Percentiles rank a stretch among this genome's conserved stretches.
Evolutionary conservation across 352 stramenopile genomes (phyloP).

Genomic region (Pythium sp.): DNA sequence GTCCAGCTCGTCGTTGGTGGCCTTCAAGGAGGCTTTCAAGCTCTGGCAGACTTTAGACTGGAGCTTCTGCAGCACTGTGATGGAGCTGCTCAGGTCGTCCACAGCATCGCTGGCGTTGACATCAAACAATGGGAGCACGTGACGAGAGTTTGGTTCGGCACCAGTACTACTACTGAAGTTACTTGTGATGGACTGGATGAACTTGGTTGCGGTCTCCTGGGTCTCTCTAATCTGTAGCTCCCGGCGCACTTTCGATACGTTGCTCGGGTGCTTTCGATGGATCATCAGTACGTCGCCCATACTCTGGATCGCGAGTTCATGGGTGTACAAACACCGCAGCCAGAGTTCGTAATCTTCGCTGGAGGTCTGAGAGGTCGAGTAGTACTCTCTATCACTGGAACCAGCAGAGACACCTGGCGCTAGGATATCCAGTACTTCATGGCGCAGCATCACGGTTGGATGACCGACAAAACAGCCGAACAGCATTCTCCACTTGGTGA

Average conservation of each 20-base stretch:
- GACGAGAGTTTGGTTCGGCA: neutral
- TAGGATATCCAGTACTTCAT: constrained; percentile 32
- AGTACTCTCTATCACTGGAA: constrained; percentile 30
- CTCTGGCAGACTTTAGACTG: constrained; percentile 18
- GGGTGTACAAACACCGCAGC: constrained; percentile 45
- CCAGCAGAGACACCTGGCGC: constrained; percentile 5
- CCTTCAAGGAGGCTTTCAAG: neutral
- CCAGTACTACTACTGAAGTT: neutral
- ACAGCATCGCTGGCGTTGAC: constrained; percentile 14
- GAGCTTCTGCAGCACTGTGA: constrained; percentile 23
- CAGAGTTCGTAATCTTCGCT: constrained; percentile 87
- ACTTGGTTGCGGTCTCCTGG: constrained; percentile 21
- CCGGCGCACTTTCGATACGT: constrained; percentile 20
- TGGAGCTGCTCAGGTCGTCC: constrained; percentile 22
- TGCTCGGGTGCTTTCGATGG: constrained; percentile 36
- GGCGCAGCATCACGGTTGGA: constrained; percentile 76
- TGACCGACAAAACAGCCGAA: constrained; percentile 81
- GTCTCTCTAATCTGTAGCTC: constrained; percentile 44
- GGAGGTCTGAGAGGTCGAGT: constrained; percentile 26
- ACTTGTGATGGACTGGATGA: constrained; percentile 4
- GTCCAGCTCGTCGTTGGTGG: constrained; percentile 11
- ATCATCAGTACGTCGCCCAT: constrained; percentile 53
- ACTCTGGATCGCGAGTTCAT: constrained; percentile 44
- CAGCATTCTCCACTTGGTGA: constrained; percentile 69
- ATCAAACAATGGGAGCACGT: constrained; percentile 14